Evolutionary conservation across 768 basidiomycete species (phyloP).

Genomic region (Auricularia auricula-judae): DNA sequence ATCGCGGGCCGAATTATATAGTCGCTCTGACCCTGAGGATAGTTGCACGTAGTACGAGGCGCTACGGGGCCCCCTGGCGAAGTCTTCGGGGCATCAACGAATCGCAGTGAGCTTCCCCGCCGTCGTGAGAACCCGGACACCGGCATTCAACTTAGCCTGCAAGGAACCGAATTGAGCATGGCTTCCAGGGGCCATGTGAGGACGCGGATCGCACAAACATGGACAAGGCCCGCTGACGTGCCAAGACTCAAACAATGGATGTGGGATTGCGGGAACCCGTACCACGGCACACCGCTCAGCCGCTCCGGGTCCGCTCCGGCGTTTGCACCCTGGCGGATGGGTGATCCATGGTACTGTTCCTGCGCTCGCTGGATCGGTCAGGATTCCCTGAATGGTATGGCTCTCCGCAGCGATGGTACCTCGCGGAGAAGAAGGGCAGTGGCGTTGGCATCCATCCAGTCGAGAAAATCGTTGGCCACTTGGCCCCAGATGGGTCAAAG

Average conservation of each 20-base stretch:
- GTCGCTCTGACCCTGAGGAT: no score
- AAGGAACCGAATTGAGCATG: no score
- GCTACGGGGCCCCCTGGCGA: no score
- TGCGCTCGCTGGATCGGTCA: not conserved
- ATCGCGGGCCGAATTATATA: no score
- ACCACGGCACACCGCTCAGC: not conserved
- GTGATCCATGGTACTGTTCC: not conserved
- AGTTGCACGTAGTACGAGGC: no score
- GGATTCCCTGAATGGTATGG: not conserved
- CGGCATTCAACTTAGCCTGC: no score
- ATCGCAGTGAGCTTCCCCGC: no score
- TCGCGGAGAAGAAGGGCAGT: not conserved
- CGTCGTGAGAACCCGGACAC: no score
- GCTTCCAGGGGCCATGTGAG: no score
- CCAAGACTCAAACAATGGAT: not conserved
- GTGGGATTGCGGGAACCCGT: not conserved
- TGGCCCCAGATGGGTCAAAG: not conserved
- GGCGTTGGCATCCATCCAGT: not conserved
- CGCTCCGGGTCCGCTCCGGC: not conserved
- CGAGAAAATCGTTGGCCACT: not conserved
- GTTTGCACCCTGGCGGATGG: not conserved
- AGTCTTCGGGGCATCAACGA: no score
- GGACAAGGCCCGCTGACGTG: not conserved
- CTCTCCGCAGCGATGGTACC: not conserved
- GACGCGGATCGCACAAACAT: no score